Percentiles rank a stretch among this genome's conserved stretches.
These are phyloP conservation scores for Lachancea mirantina DNA, from an alignment of 805 yeast genomes.

Conservation along the genomic window DNA sequence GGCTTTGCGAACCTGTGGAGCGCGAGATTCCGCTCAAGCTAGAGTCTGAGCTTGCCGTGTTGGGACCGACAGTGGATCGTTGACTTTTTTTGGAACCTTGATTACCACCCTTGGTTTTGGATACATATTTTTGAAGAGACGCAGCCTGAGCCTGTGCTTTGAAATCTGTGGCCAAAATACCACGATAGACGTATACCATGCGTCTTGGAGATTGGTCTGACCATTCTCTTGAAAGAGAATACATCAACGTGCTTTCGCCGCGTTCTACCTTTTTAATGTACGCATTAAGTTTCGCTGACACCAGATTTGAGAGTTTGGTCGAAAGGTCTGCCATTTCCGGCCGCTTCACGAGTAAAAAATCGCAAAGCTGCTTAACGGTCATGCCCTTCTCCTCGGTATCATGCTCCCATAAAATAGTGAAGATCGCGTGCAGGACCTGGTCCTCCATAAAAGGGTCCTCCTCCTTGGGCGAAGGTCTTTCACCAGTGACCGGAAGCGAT, in stretches of 20 bases:
- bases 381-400: conserved; percentile 69
- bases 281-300: conserved; percentile 76
- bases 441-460: conserved; percentile 54
- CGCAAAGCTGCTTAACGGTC: conserved; percentile 88
- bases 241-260: conserved; percentile 65
- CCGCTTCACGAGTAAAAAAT: conserved; percentile 61
- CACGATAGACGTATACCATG: conserved; percentile 84
- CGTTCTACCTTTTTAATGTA: conserved; percentile 80
- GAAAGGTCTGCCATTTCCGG: conserved; percentile 80
- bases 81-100: conserved; percentile 10
- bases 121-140: conserved; percentile 3
- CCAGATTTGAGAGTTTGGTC: conserved; percentile 73
- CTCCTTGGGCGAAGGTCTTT: conserved; percentile 62
- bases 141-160: conserved; percentile 62
- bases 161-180: conserved; percentile 67
- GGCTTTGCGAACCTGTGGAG: conserved; percentile 3
- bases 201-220: conserved; percentile 84
- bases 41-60: conserved; percentile 13
- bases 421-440: conserved; percentile 69
- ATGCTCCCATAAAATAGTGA: conserved; percentile 59
- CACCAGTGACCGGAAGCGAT: conserved; percentile 74
- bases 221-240: conserved; percentile 82
- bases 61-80: conserved; percentile 13
- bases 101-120: conserved; percentile 3
- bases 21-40: conserved; percentile 11